These are phyloP conservation scores for Tuber brumale DNA, from an alignment of 495 filamentous ascomycete species.

Conservation along the genomic window DNA sequence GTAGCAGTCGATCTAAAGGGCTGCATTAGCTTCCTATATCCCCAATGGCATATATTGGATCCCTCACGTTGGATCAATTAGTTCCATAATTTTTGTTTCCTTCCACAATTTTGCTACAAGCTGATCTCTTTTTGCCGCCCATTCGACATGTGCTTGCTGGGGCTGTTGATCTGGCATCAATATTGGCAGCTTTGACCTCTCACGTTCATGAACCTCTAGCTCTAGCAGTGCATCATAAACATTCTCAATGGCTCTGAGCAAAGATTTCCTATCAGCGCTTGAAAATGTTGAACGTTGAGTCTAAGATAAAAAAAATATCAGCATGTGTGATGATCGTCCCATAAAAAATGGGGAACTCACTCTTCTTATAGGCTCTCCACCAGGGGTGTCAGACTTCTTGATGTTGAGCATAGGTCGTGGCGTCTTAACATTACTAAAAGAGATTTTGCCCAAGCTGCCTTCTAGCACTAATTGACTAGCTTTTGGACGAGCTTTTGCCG, in stretches of 20 bases:
- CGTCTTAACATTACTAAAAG: slow-evolving; percentile 96
- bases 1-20: slow-evolving; percentile 49
- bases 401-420: slow-evolving; percentile 91
- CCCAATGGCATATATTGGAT: slow-evolving; percentile 42
- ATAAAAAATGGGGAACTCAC: slow-evolving; percentile 9
- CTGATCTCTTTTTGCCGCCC: slow-evolving; percentile 60
- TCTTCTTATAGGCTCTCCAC: slow-evolving; percentile 46
- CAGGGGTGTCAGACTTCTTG: slow-evolving; percentile 73
- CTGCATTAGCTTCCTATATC: slow-evolving; percentile 28
- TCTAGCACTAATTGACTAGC: slow-evolving; percentile 97
- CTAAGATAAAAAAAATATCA: slow-evolving; percentile 11
- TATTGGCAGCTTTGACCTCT: slow-evolving; percentile 57
- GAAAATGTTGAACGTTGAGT: slow-evolving; percentile 36
- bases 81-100: slow-evolving; percentile 80
- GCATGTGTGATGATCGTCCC: background rate
- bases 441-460: slow-evolving; percentile 96
- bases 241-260: slow-evolving; percentile 74
- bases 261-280: slow-evolving; percentile 63
- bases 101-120: slow-evolving; percentile 80
- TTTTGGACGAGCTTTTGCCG: slow-evolving; percentile 93
- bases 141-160: slow-evolving; percentile 59
- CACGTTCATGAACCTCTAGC: slow-evolving; percentile 87
- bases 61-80: slow-evolving; percentile 55
- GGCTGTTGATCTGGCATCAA: slow-evolving; percentile 32
- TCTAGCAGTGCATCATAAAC: slow-evolving; percentile 83